Evolutionary conservation across 192 early-diverging fungal species (phyloP), one percentile per base, ranked within the genome.

Genomic region (Linnemannia zychae): DNA sequence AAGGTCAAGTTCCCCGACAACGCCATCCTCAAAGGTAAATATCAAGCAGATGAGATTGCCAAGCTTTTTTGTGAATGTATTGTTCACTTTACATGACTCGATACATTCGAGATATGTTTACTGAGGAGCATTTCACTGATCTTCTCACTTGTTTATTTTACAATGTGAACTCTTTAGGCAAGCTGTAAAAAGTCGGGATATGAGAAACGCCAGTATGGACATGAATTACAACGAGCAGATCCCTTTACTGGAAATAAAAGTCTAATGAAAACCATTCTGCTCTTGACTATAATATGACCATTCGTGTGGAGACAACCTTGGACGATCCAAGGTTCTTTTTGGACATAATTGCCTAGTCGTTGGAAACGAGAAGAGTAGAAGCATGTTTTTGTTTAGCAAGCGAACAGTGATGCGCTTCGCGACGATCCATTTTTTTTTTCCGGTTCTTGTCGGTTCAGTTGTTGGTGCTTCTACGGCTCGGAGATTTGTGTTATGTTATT

Each of bases 1-100:
- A 79, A 79, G 57, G 44, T 24, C 31, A 84, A 75, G 28, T 84
- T 66, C 20, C 9, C 52, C 3, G 47, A 72, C 40, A 84, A 84
- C 53, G 77, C 76, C 37, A 79, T 46, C 82, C 82, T 37, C 71
- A 78, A 74, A 74, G 76, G 81, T 78, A 82, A 20, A 37, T 28
- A 44, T 9, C 11, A 47, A 38, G 17, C 7, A 3, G 24, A 34
- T 28, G 13, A 15, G 4, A 63, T n/a, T 11, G 28, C 57, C 57
- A 63, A 33, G 67, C 4, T 34, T 44, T 7, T 44, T 33, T 40
- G 12, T 37, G 15, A 3, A 18, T 69, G 67, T 68, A 1, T 68
- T 38, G 57, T 63, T 63, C 57, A 63, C 28, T 63, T 63, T 63
- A 63, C 3, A 15, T 63, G 57, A 63, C 57, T 3, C 28, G 57